phyloP scores from a whole-genome alignment of 768 basidiomycete genomes.

The Brasilioporus rufonigricans region DNA sequence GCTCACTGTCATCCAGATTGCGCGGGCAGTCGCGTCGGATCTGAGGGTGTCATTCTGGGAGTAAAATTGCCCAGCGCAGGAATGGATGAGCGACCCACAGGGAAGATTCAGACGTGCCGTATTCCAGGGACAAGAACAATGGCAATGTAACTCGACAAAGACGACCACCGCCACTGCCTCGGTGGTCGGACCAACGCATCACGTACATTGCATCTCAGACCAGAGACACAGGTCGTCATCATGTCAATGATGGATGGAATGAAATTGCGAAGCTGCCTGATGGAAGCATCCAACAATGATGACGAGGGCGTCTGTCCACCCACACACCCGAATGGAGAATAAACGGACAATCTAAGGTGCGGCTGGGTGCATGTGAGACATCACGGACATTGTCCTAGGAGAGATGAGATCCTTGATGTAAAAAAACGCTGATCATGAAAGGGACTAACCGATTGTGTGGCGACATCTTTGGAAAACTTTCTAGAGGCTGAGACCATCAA shows the following conservation, averaged over 20 bases:
- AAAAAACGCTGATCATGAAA: constrained; percentile 27
- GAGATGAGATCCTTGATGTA: constrained; percentile 9
- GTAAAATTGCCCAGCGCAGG: background rate
- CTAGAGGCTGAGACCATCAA: background rate
- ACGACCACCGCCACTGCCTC: constrained; percentile 18
- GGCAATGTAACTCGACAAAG: constrained; percentile 4
- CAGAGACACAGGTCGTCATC: constrained; percentile 3
- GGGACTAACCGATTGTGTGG: background rate
- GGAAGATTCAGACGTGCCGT: background rate
- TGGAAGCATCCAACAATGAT: constrained; percentile 9
- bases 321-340: constrained; percentile 13
- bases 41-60: background rate
- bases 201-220: constrained; percentile 2
- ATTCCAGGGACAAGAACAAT: constrained; percentile 4
- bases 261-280: constrained; percentile 16
- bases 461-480: background rate
- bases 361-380: background rate
- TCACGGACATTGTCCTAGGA: constrained; percentile 8
- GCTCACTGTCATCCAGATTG: constrained; percentile 6
- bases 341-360: background rate
- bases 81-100: constrained; percentile 1
- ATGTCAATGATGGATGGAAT: constrained; percentile 1
- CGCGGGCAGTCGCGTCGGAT: constrained; percentile 1
- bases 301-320: constrained; percentile 8
- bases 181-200: constrained; percentile 18